Conservation (phyloP, 2,329 filamentous ascomycete genomes). For the Fusarium phyllophilum region DNA sequence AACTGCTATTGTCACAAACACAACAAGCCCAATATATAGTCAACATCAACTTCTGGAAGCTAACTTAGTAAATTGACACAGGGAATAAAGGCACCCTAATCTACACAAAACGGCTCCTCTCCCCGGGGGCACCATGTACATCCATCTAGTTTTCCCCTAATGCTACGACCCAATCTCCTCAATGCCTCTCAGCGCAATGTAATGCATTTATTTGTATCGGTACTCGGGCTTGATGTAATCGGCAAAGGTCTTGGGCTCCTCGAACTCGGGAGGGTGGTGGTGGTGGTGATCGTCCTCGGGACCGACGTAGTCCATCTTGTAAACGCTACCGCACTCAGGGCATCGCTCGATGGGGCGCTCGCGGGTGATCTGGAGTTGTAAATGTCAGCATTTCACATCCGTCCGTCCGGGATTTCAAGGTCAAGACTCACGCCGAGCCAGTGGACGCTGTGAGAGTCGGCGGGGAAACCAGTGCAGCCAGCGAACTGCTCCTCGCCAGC, state of each 20-base stretch:
- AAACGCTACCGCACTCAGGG: conserved; percentile 94
- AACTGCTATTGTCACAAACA: background rate
- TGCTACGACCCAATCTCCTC: conserved; percentile 35
- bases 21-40: conserved; percentile 16
- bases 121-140: conserved; percentile 35
- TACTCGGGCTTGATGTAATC: conserved; percentile 97
- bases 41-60: conserved; percentile 45
- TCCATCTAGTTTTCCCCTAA: conserved; percentile 40
- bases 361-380: conserved; percentile 73
- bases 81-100: conserved; percentile 52
- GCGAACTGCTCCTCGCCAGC: conserved; percentile 96
- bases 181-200: conserved; percentile 33
- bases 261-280: conserved; percentile 69
- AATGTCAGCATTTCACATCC: conserved; percentile 32
- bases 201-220: conserved; percentile 69
- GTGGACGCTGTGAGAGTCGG: conserved; percentile 87
- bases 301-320: conserved; percentile 98
- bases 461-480: conserved; percentile 94
- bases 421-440: conserved; percentile 83
- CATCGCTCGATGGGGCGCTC: conserved; percentile 94
- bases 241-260: conserved; percentile 95
- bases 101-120: conserved; percentile 52
- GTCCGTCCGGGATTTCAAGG: conserved; percentile 18
- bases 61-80: conserved; percentile 51
- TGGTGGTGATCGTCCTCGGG: conserved; percentile 78